Evolutionary conservation across 129 eudicot species (phyloP), one percentile per base, ranked within the genome.

Genomic region (Lactuca sativa): DNA sequence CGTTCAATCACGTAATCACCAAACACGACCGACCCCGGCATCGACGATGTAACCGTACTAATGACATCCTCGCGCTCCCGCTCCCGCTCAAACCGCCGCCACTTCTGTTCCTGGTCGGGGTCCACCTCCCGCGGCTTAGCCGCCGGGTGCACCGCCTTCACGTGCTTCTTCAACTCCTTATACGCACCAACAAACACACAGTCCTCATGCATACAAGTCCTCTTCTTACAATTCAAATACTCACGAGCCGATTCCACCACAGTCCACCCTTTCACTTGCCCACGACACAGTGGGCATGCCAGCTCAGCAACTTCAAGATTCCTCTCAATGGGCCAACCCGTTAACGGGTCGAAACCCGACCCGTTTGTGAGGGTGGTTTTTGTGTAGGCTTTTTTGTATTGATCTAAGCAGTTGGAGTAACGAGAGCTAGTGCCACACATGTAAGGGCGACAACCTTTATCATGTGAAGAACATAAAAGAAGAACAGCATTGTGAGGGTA

Each of bases 351-450:
- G 63, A 30, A 56, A 66, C 56, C 15, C 74, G 78, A 64, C 62
- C 60, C 30, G 40, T 79, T 59, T 63, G 67, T 32, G 67, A 60
- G 40, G 71, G 71, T 75, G 7, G 61, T 76, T 75, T 91, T 91
- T 58, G 96, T 77, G 85, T 88, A 86, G 66, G 97, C 97, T 56
- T 88, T 92, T 80, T 88, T 88, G 82, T 88, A 92, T 73, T 92
- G 97, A 64, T 92, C 96, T 15, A 88, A 84, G 81, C 97, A 92
- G 82, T 92, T 92, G 56, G 97, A 92, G 64, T 88, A 84, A 64
- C 96, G 97, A 37, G 74, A 88, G 78, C 96, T 84, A 41, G 97
- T 92, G 32, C 96, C 95, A 62, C 97, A 92, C 97, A 92, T 92
- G 81, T 92, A 92, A 47, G 97, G 97, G 32, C 97, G 96, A 61